A percentile compares a stretch with the other conserved stretches of the same genome.
These are phyloP conservation scores for Teunomyces funiuensis DNA, from an alignment of 805 yeast species.

Conservation along the genomic window DNA sequence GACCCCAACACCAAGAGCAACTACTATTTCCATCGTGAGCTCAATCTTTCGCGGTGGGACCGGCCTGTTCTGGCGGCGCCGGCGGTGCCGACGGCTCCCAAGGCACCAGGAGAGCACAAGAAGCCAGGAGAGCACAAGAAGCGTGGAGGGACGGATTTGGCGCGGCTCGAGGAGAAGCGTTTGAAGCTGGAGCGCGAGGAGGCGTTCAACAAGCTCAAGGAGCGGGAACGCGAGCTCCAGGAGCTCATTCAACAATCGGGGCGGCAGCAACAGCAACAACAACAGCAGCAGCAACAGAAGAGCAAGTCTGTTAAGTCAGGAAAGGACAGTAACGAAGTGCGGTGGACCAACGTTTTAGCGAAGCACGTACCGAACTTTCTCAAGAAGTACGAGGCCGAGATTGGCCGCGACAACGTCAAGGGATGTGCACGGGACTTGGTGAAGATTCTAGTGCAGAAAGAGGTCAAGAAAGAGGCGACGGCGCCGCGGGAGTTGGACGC, in stretches of 20 bases:
- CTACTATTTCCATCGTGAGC: slow-evolving; percentile 56
- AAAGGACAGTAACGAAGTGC: slow-evolving; percentile 18
- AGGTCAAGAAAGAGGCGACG: slow-evolving; percentile 46
- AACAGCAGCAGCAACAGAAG: slow-evolving; percentile 24
- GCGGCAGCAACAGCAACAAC: slow-evolving; percentile 17
- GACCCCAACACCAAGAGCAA: slow-evolving; percentile 44
- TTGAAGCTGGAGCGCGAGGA: slow-evolving; percentile 32
- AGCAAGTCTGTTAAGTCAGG: too few relatives aligned
- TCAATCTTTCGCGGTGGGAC: slow-evolving; percentile 58
- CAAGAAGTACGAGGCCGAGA: slow-evolving; percentile 59
- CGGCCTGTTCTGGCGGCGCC: slow-evolving; percentile 46
- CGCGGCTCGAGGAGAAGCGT: slow-evolving; percentile 35
- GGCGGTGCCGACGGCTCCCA: slow-evolving; percentile 25
- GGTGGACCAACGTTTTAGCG: slow-evolving; percentile 61
- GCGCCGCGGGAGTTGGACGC: slow-evolving; percentile 54
- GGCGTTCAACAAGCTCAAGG: slow-evolving; percentile 31
- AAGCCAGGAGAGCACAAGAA: slow-evolving; percentile 2
- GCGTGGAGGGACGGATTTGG: slow-evolving; percentile 11
- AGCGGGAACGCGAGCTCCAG: slow-evolving; percentile 36
- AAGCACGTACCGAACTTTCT: slow-evolving; percentile 75
- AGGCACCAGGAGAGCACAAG: slow-evolving; percentile 4
- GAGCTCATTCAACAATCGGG: slow-evolving; percentile 33
- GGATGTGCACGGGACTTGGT: slow-evolving; percentile 79
- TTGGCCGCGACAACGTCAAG: slow-evolving; percentile 74
- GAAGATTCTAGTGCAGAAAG: slow-evolving; percentile 65